phyloP scores from a whole-genome alignment of 352 stramenopile species.

The Peronospora destructor region DNA sequence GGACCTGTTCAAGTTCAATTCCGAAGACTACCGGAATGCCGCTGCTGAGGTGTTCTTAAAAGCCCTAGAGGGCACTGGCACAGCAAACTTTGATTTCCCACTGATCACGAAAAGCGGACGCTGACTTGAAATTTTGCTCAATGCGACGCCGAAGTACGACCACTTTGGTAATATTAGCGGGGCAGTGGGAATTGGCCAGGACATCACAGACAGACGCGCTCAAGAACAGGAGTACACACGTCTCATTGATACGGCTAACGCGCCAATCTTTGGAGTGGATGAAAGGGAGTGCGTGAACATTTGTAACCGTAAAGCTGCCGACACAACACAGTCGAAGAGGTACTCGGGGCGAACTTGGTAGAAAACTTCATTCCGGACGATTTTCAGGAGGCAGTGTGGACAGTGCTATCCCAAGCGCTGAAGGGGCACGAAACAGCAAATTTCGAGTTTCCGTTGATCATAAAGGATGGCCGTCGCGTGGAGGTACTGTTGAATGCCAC shows the following conservation, averaged over 20 bases:
- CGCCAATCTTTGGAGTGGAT: constrained; percentile 77
- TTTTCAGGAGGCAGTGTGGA: constrained; percentile 37
- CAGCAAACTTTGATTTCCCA: constrained; percentile 62
- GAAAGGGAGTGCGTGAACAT: constrained; percentile 58
- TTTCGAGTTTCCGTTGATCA: constrained; percentile 44
- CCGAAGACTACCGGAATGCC: constrained; percentile 31
- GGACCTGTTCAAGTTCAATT: constrained; percentile 72
- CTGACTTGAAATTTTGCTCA: constrained; percentile 45
- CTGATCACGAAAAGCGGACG: constrained; percentile 52
- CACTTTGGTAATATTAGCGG: constrained; percentile 56
- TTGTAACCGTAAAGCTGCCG: constrained; percentile 53
- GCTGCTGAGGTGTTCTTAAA: constrained; percentile 32
- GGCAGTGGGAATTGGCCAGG: constrained; percentile 64
- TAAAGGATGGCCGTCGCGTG: constrained; percentile 29
- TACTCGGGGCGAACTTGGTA: constrained; percentile 51
- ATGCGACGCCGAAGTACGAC: constrained; percentile 57
- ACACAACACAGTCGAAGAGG: constrained; percentile 40
- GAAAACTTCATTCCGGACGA: constrained; percentile 62
- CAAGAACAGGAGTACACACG: constrained; percentile 55
- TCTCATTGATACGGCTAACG: constrained; percentile 42
- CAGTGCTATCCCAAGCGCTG: constrained; percentile 40
- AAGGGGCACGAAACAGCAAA: constrained; percentile 40
- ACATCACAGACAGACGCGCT: constrained; percentile 64
- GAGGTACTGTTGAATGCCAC: constrained; percentile 45
- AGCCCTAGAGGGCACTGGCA: constrained; percentile 32